A percentile compares a stretch with the other conserved stretches of the same genome.
Evolutionary conservation across 2,329 filamentous ascomycete genomes (phyloP).

Genomic region (Aureobasidium sp.): DNA sequence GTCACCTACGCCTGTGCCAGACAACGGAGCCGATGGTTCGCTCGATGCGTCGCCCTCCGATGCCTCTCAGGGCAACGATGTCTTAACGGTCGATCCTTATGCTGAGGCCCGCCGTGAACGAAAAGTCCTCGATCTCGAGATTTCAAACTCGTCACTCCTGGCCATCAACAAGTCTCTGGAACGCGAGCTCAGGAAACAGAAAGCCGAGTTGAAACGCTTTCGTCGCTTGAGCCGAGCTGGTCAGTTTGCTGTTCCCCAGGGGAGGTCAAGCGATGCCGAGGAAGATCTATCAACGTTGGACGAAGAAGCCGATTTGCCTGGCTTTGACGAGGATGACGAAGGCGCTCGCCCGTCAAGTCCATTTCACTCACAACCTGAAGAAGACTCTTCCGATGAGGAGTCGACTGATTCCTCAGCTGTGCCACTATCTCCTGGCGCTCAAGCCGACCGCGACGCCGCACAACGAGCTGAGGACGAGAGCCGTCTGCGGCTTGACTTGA

Average conservation of each 20-base stretch:
- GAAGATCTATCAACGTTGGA: slow-evolving; percentile 14
- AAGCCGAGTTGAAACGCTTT: slow-evolving; percentile 75
- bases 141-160: slow-evolving; percentile 87
- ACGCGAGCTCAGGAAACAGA: slow-evolving; percentile 83
- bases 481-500: slow-evolving; percentile 72
- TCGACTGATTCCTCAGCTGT: slow-evolving; percentile 20
- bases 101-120: slow-evolving; percentile 84
- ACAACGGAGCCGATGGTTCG: neutral
- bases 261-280: neutral
- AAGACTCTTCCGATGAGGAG: slow-evolving; percentile 25
- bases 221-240: slow-evolving; percentile 78
- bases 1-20: neutral
- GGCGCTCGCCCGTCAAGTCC: slow-evolving; percentile 19
- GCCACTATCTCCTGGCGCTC: slow-evolving; percentile 28
- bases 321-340: slow-evolving; percentile 26
- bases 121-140: slow-evolving; percentile 92
- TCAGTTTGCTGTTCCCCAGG: slow-evolving; percentile 51
- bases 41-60: neutral
- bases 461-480: slow-evolving; percentile 70
- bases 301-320: slow-evolving; percentile 29
- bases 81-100: slow-evolving; percentile 61
- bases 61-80: neutral
- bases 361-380: slow-evolving; percentile 12
- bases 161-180: slow-evolving; percentile 93
- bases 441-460: slow-evolving; percentile 34